Percentiles rank a stretch among this genome's conserved stretches.
phyloP scores from a whole-genome alignment of 352 stramenopile genomes.

The Pseudoperonospora humuli region DNA sequence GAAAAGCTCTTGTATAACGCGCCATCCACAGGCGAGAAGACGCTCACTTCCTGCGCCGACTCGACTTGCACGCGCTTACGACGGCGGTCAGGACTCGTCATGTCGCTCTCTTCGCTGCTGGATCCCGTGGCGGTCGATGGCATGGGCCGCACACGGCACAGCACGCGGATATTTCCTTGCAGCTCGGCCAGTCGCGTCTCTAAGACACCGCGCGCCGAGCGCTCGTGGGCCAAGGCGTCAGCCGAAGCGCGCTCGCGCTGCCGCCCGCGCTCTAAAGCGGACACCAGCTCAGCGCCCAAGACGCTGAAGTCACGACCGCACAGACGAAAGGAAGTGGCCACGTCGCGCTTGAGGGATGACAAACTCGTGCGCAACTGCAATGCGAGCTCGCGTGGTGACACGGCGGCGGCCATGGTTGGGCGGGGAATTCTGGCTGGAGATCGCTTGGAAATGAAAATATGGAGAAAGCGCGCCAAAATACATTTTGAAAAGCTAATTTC shows the following conservation, averaged over 20 bases:
- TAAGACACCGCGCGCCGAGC: conserved; percentile 27
- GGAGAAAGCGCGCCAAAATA: conserved; percentile 4
- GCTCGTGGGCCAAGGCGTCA: conserved; percentile 48
- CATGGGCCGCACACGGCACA: conserved; percentile 66
- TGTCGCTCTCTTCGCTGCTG: conserved; percentile 21
- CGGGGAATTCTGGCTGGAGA: too few relatives aligned
- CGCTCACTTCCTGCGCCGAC: conserved; percentile 27
- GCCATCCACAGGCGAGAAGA: conserved; percentile 35
- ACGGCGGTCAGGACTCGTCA: conserved; percentile 9
- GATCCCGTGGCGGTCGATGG: neutral
- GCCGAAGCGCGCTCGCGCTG: conserved; percentile 26
- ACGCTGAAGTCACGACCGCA: conserved; percentile 63
- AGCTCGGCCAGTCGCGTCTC: conserved; percentile 42
- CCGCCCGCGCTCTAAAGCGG: conserved; percentile 29
- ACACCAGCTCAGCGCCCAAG: conserved; percentile 55
- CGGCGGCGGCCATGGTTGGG: conserved; percentile 4
- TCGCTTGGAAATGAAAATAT: too few relatives aligned
- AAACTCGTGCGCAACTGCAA: conserved; percentile 37
- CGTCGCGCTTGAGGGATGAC: conserved; percentile 45
- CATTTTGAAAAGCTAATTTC: too few relatives aligned
- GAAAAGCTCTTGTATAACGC: conserved; percentile 75
- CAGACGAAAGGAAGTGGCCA: conserved; percentile 56
- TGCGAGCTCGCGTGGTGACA: conserved; percentile 14
- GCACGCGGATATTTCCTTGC: conserved; percentile 64
- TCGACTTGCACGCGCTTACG: conserved; percentile 27